Conservation (phyloP, 192 early-diverging fungal genomes). For the Linnemannia hyalina region DNA sequence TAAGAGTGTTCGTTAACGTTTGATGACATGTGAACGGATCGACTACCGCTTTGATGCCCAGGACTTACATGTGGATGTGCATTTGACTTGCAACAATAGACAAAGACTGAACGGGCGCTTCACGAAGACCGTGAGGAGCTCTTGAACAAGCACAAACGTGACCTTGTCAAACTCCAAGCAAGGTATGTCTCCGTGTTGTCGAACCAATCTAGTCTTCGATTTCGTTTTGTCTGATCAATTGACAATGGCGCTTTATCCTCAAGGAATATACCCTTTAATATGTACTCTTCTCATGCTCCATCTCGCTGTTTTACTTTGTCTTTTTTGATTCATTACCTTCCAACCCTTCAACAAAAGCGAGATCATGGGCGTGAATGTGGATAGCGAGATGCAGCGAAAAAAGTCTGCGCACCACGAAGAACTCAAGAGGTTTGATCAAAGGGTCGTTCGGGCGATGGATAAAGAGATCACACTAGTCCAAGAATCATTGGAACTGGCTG, state of each 20-base stretch:
- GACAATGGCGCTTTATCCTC: neutral
- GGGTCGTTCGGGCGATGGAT: conserved; percentile 31
- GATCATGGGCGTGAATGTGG: conserved; percentile 42
- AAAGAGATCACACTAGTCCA: conserved; percentile 20
- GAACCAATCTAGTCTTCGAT: neutral
- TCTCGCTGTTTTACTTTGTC: neutral
- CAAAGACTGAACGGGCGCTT: conserved; percentile 15
- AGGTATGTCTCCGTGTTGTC: conserved; percentile 20
- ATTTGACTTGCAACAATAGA: neutral
- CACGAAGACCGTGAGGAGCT: conserved; percentile 28
- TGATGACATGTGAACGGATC: no score
- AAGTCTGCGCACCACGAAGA: conserved; percentile 18
- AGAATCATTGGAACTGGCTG: conserved; percentile 9
- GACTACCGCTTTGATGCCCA: neutral
- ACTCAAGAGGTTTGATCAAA: conserved; percentile 35
- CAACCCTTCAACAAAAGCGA: conserved; percentile 21
- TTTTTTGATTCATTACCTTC: neutral
- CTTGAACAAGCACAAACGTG: conserved; percentile 22
- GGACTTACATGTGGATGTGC: neutral
- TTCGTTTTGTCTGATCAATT: neutral
- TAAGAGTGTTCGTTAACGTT: neutral
- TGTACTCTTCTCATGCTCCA: neutral
- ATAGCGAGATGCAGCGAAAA: neutral
- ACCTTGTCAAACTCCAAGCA: conserved; percentile 43
- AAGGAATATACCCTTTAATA: neutral